Evolutionary conservation across 805 yeast genomes (phyloP).

Genomic region (Candida silvicultrix): DNA sequence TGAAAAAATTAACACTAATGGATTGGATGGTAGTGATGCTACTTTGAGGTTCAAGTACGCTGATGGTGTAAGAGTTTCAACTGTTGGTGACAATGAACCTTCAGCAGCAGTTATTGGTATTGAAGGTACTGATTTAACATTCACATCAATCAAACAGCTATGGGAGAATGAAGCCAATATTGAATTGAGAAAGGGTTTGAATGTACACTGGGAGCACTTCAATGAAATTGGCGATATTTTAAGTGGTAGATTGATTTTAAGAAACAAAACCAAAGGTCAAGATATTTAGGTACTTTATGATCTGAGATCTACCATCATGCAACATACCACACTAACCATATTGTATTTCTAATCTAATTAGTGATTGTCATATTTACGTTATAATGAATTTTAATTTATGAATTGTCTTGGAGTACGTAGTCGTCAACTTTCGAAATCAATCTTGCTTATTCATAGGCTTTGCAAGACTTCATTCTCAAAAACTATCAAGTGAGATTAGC

Average conservation of each 20-base stretch:
- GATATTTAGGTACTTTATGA: too few relatives aligned
- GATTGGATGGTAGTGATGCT: conserved; percentile 30
- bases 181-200: conserved; percentile 56
- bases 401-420: not conserved
- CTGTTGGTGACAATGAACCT: conserved; percentile 34
- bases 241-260: conserved; percentile 59
- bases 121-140: conserved; percentile 57
- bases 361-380: not conserved
- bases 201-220: conserved; percentile 63
- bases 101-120: conserved; percentile 58
- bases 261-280: conserved; percentile 25
- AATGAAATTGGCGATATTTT: conserved; percentile 57
- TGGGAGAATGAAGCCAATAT: conserved; percentile 59
- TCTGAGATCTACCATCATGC: too few relatives aligned
- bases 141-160: conserved; percentile 48
- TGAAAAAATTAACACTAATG: conserved; percentile 24
- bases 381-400: not conserved
- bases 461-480: too few relatives aligned
- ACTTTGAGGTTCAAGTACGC: conserved; percentile 46
- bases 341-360: too few relatives aligned
- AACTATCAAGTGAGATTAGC: too few relatives aligned
- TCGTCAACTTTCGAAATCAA: too few relatives aligned
- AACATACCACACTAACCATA: not conserved
- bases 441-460: too few relatives aligned
- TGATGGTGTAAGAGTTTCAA: conserved; percentile 40